Evolutionary conservation across 257 asterid species (phyloP).

Genomic region (Nicotiana undulata): DNA sequence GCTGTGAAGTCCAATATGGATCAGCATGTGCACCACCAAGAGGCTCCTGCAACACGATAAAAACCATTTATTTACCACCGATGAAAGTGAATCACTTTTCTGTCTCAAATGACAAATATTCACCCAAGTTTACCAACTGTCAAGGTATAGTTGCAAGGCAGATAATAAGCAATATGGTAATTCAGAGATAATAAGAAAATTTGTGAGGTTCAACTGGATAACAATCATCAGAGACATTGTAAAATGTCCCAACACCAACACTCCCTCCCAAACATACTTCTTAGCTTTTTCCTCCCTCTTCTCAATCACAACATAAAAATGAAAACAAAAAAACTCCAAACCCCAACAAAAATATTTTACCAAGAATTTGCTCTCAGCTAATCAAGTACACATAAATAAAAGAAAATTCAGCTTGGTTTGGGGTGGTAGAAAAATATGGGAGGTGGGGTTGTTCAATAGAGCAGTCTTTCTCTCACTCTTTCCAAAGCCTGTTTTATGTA

Average conservation of each 20-base stretch:
- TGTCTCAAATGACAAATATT: background rate
- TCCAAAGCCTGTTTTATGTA: background rate
- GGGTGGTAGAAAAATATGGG: background rate
- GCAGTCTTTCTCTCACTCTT: too few relatives aligned
- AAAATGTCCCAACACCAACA: conserved; percentile 29
- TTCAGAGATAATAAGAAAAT: conserved; percentile 24
- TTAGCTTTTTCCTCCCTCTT: too few relatives aligned
- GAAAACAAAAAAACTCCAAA: background rate
- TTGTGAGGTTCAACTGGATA: conserved; percentile 18
- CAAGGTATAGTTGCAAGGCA: background rate
- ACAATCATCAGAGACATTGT: conserved; percentile 21
- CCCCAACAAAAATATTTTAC: background rate
- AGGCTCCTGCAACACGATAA: conserved; percentile 62
- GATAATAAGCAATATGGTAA: background rate
- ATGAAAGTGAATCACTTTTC: background rate
- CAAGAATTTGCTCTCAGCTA: background rate
- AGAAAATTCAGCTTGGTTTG: background rate
- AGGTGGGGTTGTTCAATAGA: background rate
- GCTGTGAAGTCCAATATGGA: conserved; percentile 91
- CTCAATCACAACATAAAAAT: too few relatives aligned
- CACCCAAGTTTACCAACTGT: background rate
- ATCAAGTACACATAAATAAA: background rate
- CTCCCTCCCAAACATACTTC: too few relatives aligned
- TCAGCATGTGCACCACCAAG: conserved; percentile 98
- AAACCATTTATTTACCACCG: background rate